These are phyloP conservation scores for Trichoderma harzianum DNA, from an alignment of 2,329 filamentous ascomycete genomes.

Conservation along the genomic window DNA sequence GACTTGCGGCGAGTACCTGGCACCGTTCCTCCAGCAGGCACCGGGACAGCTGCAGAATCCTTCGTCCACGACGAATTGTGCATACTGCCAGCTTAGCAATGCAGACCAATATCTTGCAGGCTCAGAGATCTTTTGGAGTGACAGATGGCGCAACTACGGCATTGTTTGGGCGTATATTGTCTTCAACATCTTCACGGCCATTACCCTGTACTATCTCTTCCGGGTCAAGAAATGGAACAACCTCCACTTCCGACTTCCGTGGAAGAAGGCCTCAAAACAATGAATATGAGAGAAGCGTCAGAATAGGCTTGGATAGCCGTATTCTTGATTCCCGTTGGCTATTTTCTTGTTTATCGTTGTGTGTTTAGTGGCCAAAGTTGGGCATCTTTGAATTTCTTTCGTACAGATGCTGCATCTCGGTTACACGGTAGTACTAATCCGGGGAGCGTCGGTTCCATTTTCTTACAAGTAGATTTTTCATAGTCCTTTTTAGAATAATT, in stretches of 20 bases:
- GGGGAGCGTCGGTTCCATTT: background rate
- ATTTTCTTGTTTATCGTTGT: background rate
- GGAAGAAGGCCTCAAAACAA: slow-evolving; percentile 27
- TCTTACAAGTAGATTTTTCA: background rate
- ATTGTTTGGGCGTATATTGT: slow-evolving; percentile 64
- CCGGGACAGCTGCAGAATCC: slow-evolving; percentile 63
- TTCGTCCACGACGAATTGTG: slow-evolving; percentile 52
- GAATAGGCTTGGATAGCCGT: background rate
- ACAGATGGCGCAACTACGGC: slow-evolving; percentile 68
- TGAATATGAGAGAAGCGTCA: background rate
- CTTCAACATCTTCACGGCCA: slow-evolving; percentile 60
- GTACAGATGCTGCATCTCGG: background rate
- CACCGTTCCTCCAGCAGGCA: slow-evolving; percentile 47
- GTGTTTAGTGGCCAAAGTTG: background rate
- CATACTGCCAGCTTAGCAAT: slow-evolving; percentile 62
- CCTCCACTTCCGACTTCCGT: slow-evolving; percentile 14
- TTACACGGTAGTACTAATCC: background rate
- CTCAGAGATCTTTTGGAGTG: slow-evolving; percentile 46
- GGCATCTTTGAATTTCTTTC: background rate
- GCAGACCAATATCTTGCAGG: slow-evolving; percentile 58
- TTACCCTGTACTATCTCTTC: slow-evolving; percentile 61
- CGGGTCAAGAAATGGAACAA: slow-evolving; percentile 45
- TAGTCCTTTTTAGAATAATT: background rate
- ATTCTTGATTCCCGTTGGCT: background rate
- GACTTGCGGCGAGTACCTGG: slow-evolving; percentile 64